phyloP scores from a whole-genome alignment of 2,329 filamentous ascomycete species.

The Cordyceps javanica region DNA sequence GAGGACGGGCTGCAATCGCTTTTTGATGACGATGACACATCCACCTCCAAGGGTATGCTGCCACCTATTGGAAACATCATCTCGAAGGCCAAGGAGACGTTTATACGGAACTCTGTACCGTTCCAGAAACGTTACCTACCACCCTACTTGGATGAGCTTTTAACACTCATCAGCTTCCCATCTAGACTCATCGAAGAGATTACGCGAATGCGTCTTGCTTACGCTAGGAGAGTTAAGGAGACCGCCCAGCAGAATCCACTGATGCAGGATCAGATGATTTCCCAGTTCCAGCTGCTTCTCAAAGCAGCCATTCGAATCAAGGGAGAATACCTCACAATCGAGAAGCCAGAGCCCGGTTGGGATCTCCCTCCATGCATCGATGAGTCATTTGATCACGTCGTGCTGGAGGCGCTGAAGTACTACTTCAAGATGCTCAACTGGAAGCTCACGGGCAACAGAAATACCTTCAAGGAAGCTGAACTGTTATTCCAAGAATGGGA shows the following conservation, averaged over 20 bases:
- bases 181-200: conserved; percentile 95
- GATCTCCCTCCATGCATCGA: conserved; percentile 94
- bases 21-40: conserved; percentile 59
- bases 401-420: conserved; percentile 89
- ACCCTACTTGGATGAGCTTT: conserved; percentile 91
- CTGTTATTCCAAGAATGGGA: conserved; percentile 97
- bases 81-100: conserved; percentile 83
- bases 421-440: conserved; percentile 99
- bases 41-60: conserved; percentile 66
- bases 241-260: conserved; percentile 85
- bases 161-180: conserved; percentile 95
- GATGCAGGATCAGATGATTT: conserved; percentile 96
- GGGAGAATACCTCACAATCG: conserved; percentile 75
- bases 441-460: conserved; percentile 96
- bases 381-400: conserved; percentile 87
- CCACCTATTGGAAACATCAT: conserved; percentile 79
- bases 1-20: conserved; percentile 91
- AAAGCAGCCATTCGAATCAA: conserved; percentile 92
- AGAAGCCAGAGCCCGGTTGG: conserved; percentile 86
- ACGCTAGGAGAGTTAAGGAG: conserved; percentile 93
- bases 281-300: conserved; percentile 89
- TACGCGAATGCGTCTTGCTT: conserved; percentile 83
- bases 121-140: conserved; percentile 89
- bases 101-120: conserved; percentile 77
- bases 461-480: conserved; percentile 98